Evolutionary conservation across 371 early-diverging fungal genomes (phyloP), one percentile per base, ranked within the genome.

Genomic region (Mucor lusitanicus): DNA sequence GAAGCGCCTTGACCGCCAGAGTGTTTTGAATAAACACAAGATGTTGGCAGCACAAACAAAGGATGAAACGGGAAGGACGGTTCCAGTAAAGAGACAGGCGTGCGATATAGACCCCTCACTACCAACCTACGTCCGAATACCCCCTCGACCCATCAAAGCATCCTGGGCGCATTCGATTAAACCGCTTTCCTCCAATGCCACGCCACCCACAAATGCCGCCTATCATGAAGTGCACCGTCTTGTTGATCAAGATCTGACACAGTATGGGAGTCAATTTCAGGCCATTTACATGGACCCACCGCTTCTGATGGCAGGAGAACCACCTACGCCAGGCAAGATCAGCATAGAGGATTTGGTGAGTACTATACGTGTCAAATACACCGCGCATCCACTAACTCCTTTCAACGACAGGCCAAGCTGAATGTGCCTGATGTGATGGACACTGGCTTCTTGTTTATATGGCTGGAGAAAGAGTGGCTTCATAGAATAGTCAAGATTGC

Each of bases 251-350:
- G 89, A 82, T 76, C 78, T 84, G 69, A 80, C 66, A 71, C 75
- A 70, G 40, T 84, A 91, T 56, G 94, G 91, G 13, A 83, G 78
- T 23, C 73, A 87, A 25, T 93, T 89, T 75, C 94, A 90, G 60
- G 93, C 89, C 11, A 81, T 95, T 11, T 94, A 94, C 68, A 94
- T 95, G 93, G 95, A 97, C 69, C 97, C 97, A 27, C 97, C 95
- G 30, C 76, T 95, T 15, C 71, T 93, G 25, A 78, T 92, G 32
- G 90, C 90, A 0, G 89, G 84, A 27, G 91, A 95, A 65, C 71
- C 74, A 25, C 84, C 88, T n/a, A 81, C 77, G 44, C 86, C 87
- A 2, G 92, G 89, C 6, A 89, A 88, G 66, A 89, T 93, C 17
- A 77, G 84, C 17, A 76, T 91, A 33, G 85, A 88, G 27, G 87